These are phyloP conservation scores for Centaurea solstitialis DNA, from an alignment of 129 eudicot genomes.

Conservation along the genomic window DNA sequence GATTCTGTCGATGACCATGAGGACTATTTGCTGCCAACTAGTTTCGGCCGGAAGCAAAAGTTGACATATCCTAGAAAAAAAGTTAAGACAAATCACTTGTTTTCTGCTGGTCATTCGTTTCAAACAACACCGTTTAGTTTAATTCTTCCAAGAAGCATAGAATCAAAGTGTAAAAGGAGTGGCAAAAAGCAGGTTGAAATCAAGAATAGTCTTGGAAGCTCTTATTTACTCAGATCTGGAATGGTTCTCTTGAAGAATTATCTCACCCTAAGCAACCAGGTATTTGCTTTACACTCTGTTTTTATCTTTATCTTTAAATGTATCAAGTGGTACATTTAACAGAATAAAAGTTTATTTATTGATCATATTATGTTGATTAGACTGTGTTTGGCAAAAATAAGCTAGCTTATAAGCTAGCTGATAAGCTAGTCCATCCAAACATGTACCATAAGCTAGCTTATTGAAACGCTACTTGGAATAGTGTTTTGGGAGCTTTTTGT, in stretches of 20 bases:
- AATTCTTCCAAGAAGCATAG: conserved; percentile 4
- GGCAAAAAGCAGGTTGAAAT: not conserved
- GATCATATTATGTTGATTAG: not conserved
- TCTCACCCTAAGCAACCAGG: conserved; percentile 49
- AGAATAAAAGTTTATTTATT: not conserved
- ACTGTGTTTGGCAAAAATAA: no score
- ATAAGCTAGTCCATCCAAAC: no score
- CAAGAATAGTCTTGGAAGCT: conserved; percentile 16
- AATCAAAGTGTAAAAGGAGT: not conserved
- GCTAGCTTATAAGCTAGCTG: no score
- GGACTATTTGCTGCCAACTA: conserved; percentile 29
- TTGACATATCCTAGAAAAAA: conserved; percentile 1
- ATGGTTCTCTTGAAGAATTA: conserved; percentile 53
- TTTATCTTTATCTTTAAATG: not conserved
- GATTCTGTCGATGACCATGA: conserved; percentile 21
- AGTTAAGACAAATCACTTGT: not conserved
- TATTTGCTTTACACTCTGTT: conserved; percentile 8
- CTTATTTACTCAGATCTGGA: conserved; percentile 47
- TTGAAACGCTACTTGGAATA: no score
- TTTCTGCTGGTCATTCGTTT: not conserved
- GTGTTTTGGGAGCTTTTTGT: no score
- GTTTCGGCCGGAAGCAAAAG: conserved; percentile 39
- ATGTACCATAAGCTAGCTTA: no score
- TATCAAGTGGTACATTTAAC: not conserved
- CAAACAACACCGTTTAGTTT: conserved; percentile 42